Conservation (phyloP, 169 alveolate species). For the Cryptosporidium canis region DNA sequence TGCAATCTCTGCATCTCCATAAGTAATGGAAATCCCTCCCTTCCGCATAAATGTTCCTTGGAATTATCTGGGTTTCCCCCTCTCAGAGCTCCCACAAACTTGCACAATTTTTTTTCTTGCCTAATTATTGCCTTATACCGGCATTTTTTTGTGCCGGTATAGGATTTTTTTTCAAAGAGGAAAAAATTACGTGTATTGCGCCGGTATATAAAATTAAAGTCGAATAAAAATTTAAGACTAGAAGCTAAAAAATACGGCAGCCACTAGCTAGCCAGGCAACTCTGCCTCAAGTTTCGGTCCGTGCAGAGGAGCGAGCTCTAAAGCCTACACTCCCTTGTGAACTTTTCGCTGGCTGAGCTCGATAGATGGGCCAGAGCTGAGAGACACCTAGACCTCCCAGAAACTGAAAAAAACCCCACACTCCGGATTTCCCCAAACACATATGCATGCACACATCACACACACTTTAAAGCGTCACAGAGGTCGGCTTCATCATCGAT, state of each 20-base stretch:
- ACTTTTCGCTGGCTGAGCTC: too few relatives aligned
- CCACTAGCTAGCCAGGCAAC: too few relatives aligned
- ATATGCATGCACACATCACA: too few relatives aligned
- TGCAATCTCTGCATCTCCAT: constrained; percentile 53
- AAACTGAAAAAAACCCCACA: too few relatives aligned
- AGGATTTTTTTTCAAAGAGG: background rate
- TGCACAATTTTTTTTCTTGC: background rate
- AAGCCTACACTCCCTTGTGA: too few relatives aligned
- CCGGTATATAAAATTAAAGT: background rate
- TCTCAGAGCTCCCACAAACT: background rate
- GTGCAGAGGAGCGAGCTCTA: too few relatives aligned
- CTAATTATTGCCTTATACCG: background rate
- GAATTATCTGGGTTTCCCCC: background rate
- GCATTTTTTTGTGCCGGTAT: constrained; percentile 6
- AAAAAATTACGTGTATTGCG: constrained; percentile 9
- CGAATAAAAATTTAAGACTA: background rate
- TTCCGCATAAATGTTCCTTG: constrained; percentile 25
- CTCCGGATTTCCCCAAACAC: too few relatives aligned
- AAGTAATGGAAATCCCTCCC: constrained; percentile 37
- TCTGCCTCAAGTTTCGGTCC: too few relatives aligned
- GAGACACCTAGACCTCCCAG: too few relatives aligned
- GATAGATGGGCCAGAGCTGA: too few relatives aligned
- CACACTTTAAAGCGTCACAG: constrained; percentile 20
- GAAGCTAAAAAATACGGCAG: background rate
- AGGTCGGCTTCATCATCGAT: constrained; percentile 54